Evolutionary conservation across 306 rosid species (phyloP).

Genomic region (Lagenaria siceraria): DNA sequence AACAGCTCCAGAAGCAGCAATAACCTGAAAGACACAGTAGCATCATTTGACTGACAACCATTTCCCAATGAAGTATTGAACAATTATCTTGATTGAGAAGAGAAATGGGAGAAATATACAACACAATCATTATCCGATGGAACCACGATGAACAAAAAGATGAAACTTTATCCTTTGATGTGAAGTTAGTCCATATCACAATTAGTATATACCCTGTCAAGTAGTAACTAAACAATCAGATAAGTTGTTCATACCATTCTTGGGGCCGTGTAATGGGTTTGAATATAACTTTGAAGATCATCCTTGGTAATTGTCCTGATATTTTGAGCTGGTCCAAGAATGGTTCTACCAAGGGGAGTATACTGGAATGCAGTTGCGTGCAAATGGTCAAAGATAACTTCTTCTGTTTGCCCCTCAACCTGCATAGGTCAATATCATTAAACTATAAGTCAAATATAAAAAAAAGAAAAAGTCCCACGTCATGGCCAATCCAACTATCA

Average conservation of each 20-base stretch:
- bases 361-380: conserved; percentile 96
- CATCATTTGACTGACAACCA: background rate
- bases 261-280: conserved; percentile 87
- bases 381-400: conserved; percentile 78
- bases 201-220: background rate
- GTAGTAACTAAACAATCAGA: background rate
- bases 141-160: background rate
- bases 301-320: conserved; percentile 70
- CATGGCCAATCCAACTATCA: background rate
- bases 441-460: background rate
- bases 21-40: conserved; percentile 34
- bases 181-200: background rate
- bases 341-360: conserved; percentile 87
- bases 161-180: background rate
- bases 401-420: conserved; percentile 89
- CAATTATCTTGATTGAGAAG: background rate
- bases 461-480: background rate
- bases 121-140: background rate
- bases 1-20: conserved; percentile 86
- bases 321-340: conserved; percentile 79
- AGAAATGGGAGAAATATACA: background rate
- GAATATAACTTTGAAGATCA: conserved; percentile 70
- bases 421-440: conserved; percentile 8
- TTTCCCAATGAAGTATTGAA: background rate
- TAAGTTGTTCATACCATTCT: conserved; percentile 51